Base-by-base conservation (phyloP, 768 basidiomycete species). In the Tricholoma saponaceum region DNA sequence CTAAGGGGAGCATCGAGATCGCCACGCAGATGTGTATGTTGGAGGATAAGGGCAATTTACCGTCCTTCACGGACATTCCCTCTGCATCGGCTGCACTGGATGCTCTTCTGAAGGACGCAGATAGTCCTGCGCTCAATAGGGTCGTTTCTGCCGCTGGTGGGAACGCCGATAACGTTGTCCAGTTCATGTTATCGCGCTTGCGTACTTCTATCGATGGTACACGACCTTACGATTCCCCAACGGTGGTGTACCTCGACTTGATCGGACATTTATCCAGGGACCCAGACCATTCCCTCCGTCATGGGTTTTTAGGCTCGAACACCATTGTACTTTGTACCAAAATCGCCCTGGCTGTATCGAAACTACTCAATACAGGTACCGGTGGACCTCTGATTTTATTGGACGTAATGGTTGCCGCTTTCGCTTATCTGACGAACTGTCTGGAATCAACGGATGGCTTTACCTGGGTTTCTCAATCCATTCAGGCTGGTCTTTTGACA, bases 401-500 rank as follows among this genome's bases (percentile, higher is more conserved):
- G 5, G 65, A 68, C 20, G 64, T 67, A 10, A 62, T 72, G 54
- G 59, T 72, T 9, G 60, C 69, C 12, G 61, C 62, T 0, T 67
- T 76, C 37, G 70, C 67, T 3, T 73, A 69, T 57, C 63, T 75
- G 9, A 53, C 59, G 12, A 76, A 76, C 62, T 72, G 69, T 51
- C 63, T 75, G 28, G 68, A 74, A 54, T 70, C 73, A 0, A 72
- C 71, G 5, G 72, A 74, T 50, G 74, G 75, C 16, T 73, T 74
- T 57, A 71, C 70, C 1, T 76, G 73, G 73, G 69, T 75, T 5
- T 60, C 55, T 0, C 67, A 72, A 60, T 61, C 70, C 14, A 51
- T 76, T 22, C 60, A 67, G 7, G 67, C 72, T 7, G 75, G 74
- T 16, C 59, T 75, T 8, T 55, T 75, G 12, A 53, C 56, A n/a